These are phyloP conservation scores for Hippophae rhamnoides DNA, from an alignment of 306 rosid genomes.

Conservation along the genomic window DNA sequence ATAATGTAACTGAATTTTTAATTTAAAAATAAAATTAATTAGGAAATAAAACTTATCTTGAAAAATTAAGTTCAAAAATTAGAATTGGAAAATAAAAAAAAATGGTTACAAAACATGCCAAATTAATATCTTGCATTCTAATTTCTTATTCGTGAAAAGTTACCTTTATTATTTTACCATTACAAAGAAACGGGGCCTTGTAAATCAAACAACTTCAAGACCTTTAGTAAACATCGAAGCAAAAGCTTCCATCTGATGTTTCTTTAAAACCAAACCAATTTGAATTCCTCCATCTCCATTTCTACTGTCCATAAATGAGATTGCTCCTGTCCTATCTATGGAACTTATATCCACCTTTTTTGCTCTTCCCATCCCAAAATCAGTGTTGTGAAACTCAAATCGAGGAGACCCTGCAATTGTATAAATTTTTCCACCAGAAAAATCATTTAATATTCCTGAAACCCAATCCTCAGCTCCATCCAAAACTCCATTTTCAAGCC, in stretches of 20 bases:
- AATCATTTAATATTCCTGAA: neutral
- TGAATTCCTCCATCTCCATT: conserved; percentile 28
- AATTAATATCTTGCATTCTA: too few species aligned
- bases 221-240: conserved; percentile 17
- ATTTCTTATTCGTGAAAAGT: too few species aligned
- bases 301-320: conserved; percentile 14
- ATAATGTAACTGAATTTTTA: too few species aligned
- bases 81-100: too few species aligned
- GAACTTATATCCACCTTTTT: conserved; percentile 25
- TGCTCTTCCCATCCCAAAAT: conserved; percentile 50
- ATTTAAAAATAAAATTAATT: too few species aligned
- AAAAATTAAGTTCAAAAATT: too few species aligned
- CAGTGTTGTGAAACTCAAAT: conserved; percentile 25
- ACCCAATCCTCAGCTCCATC: conserved; percentile 17
- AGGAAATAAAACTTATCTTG: too few species aligned
- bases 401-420: conserved; percentile 22
- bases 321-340: conserved; percentile 16
- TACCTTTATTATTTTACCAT: too few species aligned
- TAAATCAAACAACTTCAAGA: neutral
- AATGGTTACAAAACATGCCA: too few species aligned
- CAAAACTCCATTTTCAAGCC: conserved; percentile 8
- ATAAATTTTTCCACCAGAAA: neutral
- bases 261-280: conserved; percentile 15
- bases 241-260: conserved; percentile 14
- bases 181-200: too few species aligned